These are phyloP conservation scores for Rostrohypoxylon terebratum DNA, from an alignment of 495 filamentous ascomycete species.

Conservation along the genomic window DNA sequence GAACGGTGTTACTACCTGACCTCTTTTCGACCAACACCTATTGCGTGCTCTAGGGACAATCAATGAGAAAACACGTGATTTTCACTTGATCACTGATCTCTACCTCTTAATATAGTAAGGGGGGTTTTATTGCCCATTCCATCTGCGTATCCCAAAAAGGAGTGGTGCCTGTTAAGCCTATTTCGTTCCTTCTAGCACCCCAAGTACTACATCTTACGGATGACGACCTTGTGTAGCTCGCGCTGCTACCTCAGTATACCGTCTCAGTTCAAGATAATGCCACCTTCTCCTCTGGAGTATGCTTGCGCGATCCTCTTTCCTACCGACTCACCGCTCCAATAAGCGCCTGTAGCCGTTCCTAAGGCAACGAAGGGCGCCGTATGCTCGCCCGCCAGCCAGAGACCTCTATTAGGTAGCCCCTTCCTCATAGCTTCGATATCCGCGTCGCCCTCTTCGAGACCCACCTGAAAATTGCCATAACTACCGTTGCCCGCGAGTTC, in stretches of 20 bases:
- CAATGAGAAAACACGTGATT: background rate
- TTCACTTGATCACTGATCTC: background rate
- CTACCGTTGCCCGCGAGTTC: constrained; percentile 88
- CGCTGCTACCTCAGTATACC: background rate
- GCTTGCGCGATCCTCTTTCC: constrained; percentile 69
- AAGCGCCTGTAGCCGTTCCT: constrained; percentile 89
- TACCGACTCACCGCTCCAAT: constrained; percentile 89
- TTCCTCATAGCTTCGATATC: constrained; percentile 80
- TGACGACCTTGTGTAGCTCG: background rate
- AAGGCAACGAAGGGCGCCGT: constrained; percentile 89
- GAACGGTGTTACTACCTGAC: background rate
- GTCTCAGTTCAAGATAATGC: constrained; percentile 24
- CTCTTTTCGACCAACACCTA: no score
- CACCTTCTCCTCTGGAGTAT: constrained; percentile 46
- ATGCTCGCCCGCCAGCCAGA: constrained; percentile 97
- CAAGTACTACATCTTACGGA: background rate
- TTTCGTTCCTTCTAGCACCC: background rate
- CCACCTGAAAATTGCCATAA: constrained; percentile 90
- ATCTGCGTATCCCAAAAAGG: background rate
- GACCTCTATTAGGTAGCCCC: constrained; percentile 73
- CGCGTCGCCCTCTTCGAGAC: constrained; percentile 72
- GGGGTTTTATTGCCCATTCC: background rate
- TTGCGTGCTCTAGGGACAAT: background rate
- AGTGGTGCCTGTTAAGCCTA: background rate
- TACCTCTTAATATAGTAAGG: background rate